Percentiles rank a stretch among this genome's conserved stretches.
Conservation (phyloP, 1,284 basidiomycete genomes). For the Schizophyllum commune region DNA sequence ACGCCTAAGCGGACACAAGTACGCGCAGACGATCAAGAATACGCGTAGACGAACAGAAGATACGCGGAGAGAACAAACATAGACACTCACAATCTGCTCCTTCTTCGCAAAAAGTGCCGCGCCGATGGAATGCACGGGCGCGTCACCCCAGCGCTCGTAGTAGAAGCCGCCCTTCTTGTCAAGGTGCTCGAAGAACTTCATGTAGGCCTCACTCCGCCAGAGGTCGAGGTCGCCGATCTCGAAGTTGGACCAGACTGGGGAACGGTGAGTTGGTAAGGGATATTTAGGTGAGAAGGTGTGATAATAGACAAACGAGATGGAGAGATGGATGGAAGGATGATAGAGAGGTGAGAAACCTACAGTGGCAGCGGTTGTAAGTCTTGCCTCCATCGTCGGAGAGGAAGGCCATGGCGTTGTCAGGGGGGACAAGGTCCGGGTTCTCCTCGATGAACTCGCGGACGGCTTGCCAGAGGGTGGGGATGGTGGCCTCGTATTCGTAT, state of each 20-base stretch:
- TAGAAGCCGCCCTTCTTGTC: constrained; percentile 88
- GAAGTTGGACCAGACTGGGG: constrained; percentile 82
- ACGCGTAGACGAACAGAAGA: too few species aligned
- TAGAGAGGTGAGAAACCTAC: constrained; percentile 35
- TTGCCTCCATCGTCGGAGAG: constrained; percentile 75
- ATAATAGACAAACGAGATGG: background rate
- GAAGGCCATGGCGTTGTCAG: constrained; percentile 77
- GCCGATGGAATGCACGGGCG: constrained; percentile 67
- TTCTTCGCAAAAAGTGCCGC: constrained; percentile 7
- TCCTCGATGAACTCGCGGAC: constrained; percentile 72
- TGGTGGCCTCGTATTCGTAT: constrained; percentile 81
- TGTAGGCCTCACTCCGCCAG: constrained; percentile 78
- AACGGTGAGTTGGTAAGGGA: too few species aligned
- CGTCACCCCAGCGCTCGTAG: constrained; percentile 93
- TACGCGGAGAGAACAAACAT: too few species aligned
- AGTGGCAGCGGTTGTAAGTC: constrained; percentile 84
- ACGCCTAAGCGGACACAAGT: background rate
- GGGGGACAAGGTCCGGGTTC: constrained; percentile 59
- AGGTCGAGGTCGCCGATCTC: constrained; percentile 83
- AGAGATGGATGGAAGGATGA: background rate
- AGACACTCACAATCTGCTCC: constrained; percentile 5
- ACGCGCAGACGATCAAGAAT: background rate
- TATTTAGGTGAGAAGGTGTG: background rate
- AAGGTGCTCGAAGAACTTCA: constrained; percentile 79
- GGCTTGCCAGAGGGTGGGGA: constrained; percentile 78